A percentile compares a stretch with the other conserved stretches of the same genome.
These are phyloP conservation scores for Phoma sp. DNA, from an alignment of 2,329 filamentous ascomycete species.

Conservation along the genomic window DNA sequence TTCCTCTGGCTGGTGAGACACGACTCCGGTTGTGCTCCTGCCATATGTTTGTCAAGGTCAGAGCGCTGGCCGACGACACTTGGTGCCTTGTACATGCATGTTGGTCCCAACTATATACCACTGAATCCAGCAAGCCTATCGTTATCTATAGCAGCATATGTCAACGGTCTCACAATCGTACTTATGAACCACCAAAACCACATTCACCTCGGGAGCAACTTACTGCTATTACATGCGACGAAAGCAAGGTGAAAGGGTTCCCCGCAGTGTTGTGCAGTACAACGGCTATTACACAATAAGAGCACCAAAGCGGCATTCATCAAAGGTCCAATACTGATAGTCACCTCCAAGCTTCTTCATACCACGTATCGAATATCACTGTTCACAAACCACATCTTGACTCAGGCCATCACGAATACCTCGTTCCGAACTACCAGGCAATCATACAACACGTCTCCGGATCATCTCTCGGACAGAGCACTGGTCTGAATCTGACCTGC, in stretches of 20 bases:
- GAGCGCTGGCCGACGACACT: conserved; percentile 8
- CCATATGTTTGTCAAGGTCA: background rate
- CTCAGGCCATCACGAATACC: background rate
- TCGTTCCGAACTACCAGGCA: too few species aligned
- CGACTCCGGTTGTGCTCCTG: background rate
- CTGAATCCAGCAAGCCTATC: conserved; percentile 3
- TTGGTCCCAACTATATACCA: conserved; percentile 12
- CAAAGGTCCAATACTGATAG: background rate
- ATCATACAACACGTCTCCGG: background rate
- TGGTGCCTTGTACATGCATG: conserved; percentile 1
- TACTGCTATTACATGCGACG: background rate
- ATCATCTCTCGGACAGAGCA: background rate
- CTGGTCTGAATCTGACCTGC: background rate
- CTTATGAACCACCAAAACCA: background rate
- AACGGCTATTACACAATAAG: background rate
- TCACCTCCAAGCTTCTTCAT: background rate
- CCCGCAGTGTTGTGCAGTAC: background rate
- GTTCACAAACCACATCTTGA: background rate
- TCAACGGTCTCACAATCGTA: background rate
- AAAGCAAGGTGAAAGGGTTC: conserved; percentile 2
- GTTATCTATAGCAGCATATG: background rate
- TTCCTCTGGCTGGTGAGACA: background rate
- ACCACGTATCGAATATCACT: background rate
- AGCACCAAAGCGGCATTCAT: background rate
- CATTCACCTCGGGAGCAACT: background rate